Evolutionary conservation across 495 filamentous ascomycete species (phyloP).

Genomic region (Neurospora sp.): DNA sequence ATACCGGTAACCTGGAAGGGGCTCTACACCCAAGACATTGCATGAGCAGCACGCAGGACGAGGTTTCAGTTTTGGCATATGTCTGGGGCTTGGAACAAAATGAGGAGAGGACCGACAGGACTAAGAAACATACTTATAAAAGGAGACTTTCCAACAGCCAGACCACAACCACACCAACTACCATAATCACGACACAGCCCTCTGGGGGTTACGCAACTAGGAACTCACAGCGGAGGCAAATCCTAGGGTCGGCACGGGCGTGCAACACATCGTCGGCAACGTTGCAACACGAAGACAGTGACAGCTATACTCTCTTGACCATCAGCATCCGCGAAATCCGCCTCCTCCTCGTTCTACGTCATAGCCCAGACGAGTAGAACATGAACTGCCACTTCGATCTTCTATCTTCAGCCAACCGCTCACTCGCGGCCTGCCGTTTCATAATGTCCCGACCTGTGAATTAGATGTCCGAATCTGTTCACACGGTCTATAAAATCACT

Average conservation of each 20-base stretch:
- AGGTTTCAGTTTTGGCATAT: not conserved
- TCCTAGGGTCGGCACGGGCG: not conserved
- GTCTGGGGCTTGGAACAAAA: not conserved
- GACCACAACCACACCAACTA: not conserved
- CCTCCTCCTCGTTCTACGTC: slow-evolving; percentile 51
- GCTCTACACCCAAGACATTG: not conserved
- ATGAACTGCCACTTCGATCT: not conserved
- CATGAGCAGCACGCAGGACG: not conserved
- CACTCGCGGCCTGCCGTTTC: not conserved
- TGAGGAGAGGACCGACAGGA: not conserved
- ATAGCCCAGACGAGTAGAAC: not conserved
- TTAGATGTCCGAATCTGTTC: not conserved
- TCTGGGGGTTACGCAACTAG: not conserved
- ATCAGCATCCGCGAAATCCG: slow-evolving; percentile 54
- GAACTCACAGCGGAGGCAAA: not conserved
- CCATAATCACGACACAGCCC: not conserved
- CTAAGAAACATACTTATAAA: not conserved
- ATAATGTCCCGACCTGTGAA: not conserved
- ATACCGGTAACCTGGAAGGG: not conserved
- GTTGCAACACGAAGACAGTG: slow-evolving; percentile 31
- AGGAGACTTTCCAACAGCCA: not conserved
- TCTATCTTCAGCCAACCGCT: not conserved
- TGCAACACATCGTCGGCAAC: slow-evolving; percentile 39
- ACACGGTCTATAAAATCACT: not conserved
- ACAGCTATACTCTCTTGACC: slow-evolving; percentile 36